Percentiles rank a stretch among this genome's conserved stretches.
Evolutionary conservation across 2,329 filamentous ascomycete genomes (phyloP).

Genomic region (Drechslera avenae): DNA sequence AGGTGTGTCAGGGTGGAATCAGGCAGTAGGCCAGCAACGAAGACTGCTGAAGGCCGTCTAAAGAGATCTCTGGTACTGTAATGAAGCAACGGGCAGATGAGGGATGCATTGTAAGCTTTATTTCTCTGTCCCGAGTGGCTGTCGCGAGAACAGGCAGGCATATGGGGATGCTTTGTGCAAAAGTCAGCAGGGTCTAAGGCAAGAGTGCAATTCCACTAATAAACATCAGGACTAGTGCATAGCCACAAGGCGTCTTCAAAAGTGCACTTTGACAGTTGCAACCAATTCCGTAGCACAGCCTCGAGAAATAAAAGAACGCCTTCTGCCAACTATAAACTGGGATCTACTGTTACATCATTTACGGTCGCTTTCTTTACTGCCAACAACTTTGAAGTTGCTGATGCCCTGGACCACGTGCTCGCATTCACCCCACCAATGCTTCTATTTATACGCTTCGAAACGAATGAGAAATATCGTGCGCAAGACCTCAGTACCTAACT

Average conservation of each 20-base stretch:
- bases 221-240: slow-evolving; percentile 1
- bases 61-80: no score
- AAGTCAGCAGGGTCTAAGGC: background rate
- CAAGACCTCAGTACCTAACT: no score
- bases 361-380: no score
- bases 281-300: background rate
- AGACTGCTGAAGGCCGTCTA: no score
- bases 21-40: background rate
- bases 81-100: no score
- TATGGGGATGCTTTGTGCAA: slow-evolving; percentile 2
- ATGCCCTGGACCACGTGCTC: no score
- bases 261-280: no score
- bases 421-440: background rate
- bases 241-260: background rate
- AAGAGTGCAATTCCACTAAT: slow-evolving; percentile 15
- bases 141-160: background rate
- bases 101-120: background rate
- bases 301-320: background rate
- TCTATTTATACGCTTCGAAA: background rate
- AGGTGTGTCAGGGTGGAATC: no score
- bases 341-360: no score
- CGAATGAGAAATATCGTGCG: no score
- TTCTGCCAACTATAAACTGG: no score
- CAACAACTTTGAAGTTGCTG: no score
- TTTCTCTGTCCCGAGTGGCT: background rate